Base-by-base conservation (phyloP, 768 basidiomycete genomes). In the Lactarius hatsudake region DNA sequence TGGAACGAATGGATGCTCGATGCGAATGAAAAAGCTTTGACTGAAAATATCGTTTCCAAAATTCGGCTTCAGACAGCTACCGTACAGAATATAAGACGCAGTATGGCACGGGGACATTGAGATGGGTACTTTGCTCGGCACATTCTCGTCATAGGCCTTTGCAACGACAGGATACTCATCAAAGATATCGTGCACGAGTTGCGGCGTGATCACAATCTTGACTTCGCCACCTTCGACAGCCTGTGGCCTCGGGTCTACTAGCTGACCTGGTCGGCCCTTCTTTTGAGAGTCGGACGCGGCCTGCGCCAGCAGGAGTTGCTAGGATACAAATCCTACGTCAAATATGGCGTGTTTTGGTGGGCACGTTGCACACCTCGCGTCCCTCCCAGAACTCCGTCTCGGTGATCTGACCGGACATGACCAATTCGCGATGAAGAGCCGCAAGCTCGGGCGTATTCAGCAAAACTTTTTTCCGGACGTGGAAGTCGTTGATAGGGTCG, bases 351-450 rank as follows among this genome's bases (percentile, higher is more conserved):
- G 58, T 63, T 67, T 63, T 64, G 63, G 67, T 69, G 55, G 57
- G 26, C 53, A 32, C 32, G 59, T 68, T 56, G 72, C 74, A 62
- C 74, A 97, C 94, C 84, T 97, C 91, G 74, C 97, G 83, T 38
- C 94, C 94, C 68, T 95, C 94, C 97, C 97, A 98, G 76, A 98
- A 99, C 71, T 99, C 97, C 0, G 86, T 84, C 76, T 98, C 96
- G 1, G 89, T 90, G 36, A 99, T 90, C 69, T 92, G 89, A 12
- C 89, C 87, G 34, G 81, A 81, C 77, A 93, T 86, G 56, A 98
- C 97, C 67, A 98, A 85, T 59, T 96, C 93, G 45, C 87, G 86
- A 76, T 98, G 96, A 54, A 99, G 80, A 13, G 85, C 76, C 23
- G 87, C 88, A 63, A 98, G 82, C 65, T 93, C 92, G 1, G 90